Base-by-base conservation (phyloP, 129 eudicot species). In the Calendula officinalis region DNA sequence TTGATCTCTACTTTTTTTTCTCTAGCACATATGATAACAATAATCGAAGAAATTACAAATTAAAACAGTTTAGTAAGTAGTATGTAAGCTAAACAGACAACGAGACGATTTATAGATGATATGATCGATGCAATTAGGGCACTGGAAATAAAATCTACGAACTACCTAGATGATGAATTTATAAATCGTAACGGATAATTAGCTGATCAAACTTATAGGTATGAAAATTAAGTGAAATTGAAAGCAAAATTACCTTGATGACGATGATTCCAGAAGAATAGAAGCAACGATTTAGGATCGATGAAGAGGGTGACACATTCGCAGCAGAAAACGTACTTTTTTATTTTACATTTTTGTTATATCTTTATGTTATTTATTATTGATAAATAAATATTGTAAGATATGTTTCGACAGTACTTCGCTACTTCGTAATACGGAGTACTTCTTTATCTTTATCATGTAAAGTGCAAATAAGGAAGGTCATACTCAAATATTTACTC, bases 71-170 rank as follows among this genome's bases (percentile, higher is more conserved):
- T 15, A 33, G 62, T 71, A 50, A 14, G 38, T 37, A 7, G 39
- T 35, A 33, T 3, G 50, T 15, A 60, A 14, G 22, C 22, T 51
- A 42, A 40, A 30, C 53, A 61, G 8, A 12, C 50, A 49, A 5
- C 44, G 27, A 51, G 52, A 51, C 15, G 42, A 60, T 22, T 13
- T 36, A 42, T 60, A 49, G 4, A n/a, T 6, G 34, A 38, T 7
- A 36, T 5, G 10, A 54, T 8, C 5, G 59, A 46, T 14, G 56
- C 35, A 27, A 37, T 59, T 59, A 58, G 60, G 51, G 67, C 74
- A 69, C 39, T 42, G 56, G 32, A 16, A 16, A 3, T 46, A 8
- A 45, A 56, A 69, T 22, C 27, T 15, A 46, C 15, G 47, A 5
- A 43, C 45, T 49, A 35, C 57, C 38, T 48, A 47, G 45, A 47